These are phyloP conservation scores for Fusarium multiceps DNA, from an alignment of 2,329 filamentous ascomycete species.

Conservation along the genomic window DNA sequence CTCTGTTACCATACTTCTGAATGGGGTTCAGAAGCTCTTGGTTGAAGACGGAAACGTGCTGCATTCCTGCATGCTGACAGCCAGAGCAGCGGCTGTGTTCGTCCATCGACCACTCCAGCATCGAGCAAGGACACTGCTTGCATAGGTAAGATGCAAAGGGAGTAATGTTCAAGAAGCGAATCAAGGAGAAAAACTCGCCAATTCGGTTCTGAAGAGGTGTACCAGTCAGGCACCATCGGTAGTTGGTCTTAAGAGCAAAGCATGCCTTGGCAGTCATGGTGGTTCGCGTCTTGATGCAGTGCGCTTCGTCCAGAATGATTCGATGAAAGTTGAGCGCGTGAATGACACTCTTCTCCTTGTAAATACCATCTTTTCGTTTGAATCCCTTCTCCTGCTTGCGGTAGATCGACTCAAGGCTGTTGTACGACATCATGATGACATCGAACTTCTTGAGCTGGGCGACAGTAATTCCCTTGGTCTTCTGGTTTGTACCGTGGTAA, in stretches of 20 bases:
- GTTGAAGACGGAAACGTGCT: slow-evolving; percentile 77
- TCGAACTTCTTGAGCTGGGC: slow-evolving; percentile 85
- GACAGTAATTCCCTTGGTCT: slow-evolving; percentile 79
- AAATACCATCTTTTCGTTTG: slow-evolving; percentile 79
- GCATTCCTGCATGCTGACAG: slow-evolving; percentile 64
- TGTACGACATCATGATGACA: slow-evolving; percentile 98
- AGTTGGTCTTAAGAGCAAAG: slow-evolving; percentile 86
- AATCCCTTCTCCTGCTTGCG: slow-evolving; percentile 94
- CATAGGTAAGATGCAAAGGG: slow-evolving; percentile 96
- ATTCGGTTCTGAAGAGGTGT: slow-evolving; percentile 98
- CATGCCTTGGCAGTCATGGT: slow-evolving; percentile 95
- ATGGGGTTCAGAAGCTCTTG: slow-evolving; percentile 93
- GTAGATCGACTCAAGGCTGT: slow-evolving; percentile 88
- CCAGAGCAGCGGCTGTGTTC: slow-evolving; percentile 75
- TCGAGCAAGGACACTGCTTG: slow-evolving; percentile 83
- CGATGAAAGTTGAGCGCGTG: slow-evolving; percentile 90
- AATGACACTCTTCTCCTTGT: slow-evolving; percentile 83
- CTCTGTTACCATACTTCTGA: slow-evolving; percentile 69
- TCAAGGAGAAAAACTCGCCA: slow-evolving; percentile 93
- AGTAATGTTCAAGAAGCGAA: slow-evolving; percentile 88
- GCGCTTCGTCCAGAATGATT: slow-evolving; percentile 92
- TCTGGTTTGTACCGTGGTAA: slow-evolving; percentile 86
- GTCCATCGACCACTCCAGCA: slow-evolving; percentile 85
- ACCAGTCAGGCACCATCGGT: slow-evolving; percentile 95
- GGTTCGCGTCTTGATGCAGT: slow-evolving; percentile 91